Evolutionary conservation across 1,139 yeast genomes (phyloP).

Genomic region (Zygoascus sp.): DNA sequence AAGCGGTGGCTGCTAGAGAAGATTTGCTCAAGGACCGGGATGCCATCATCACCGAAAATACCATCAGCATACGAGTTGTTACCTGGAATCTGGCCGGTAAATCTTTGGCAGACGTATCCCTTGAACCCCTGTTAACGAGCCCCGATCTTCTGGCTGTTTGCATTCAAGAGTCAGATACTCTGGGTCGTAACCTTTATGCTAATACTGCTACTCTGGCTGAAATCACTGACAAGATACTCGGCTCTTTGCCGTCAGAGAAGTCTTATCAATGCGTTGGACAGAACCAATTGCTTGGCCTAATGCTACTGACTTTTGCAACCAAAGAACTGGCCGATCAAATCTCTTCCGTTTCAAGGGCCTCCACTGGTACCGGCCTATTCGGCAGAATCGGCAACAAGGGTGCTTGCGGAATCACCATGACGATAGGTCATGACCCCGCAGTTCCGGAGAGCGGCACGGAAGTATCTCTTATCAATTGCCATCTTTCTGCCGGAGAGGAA

Average conservation of each 20-base stretch:
- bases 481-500: constrained; percentile 60
- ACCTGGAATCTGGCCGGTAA: constrained; percentile 51
- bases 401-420: constrained; percentile 41
- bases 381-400: constrained; percentile 61
- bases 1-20: constrained; percentile 12
- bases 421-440: constrained; percentile 30
- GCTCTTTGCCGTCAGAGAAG: constrained; percentile 23
- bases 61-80: constrained; percentile 31
- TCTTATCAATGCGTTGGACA: constrained; percentile 33
- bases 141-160: constrained; percentile 43
- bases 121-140: constrained; percentile 25
- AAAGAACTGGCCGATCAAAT: constrained; percentile 36
- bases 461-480: constrained; percentile 55
- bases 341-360: constrained; percentile 32
- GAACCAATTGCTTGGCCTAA: constrained; percentile 47
- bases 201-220: constrained; percentile 40
- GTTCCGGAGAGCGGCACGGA: constrained; percentile 40
- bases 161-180: constrained; percentile 52
- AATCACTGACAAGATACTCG: constrained; percentile 36
- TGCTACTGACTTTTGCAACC: constrained; percentile 41
- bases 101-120: constrained; percentile 27
- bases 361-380: constrained; percentile 52
- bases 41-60: constrained; percentile 16
- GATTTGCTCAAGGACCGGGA: constrained; percentile 3
- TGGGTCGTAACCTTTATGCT: constrained; percentile 44